Evolutionary conservation across 805 yeast species (phyloP).

Genomic region (Komagataella pastoris): DNA sequence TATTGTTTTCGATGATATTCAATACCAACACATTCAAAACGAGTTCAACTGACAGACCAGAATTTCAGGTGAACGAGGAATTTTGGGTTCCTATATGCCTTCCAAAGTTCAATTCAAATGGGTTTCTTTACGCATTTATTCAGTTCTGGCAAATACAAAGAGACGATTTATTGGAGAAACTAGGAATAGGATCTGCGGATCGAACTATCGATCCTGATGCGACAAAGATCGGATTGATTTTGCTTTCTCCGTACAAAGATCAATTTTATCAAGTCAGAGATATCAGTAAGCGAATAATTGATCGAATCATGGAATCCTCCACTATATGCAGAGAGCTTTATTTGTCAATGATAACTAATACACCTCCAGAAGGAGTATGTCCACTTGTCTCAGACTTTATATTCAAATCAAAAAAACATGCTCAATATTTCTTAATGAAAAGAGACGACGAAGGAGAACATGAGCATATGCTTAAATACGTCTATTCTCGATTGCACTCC

Average conservation of each 20-base stretch:
- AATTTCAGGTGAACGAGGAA: constrained; percentile 37
- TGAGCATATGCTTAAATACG: not conserved
- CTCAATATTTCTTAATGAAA: constrained; percentile 36
- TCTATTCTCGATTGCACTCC: not conserved
- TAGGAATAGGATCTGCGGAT: not conserved
- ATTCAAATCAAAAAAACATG: constrained; percentile 54
- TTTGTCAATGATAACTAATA: constrained; percentile 9
- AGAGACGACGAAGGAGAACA: not conserved
- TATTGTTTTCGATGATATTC: constrained; percentile 59
- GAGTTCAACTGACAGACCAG: not conserved
- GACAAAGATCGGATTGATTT: constrained; percentile 24
- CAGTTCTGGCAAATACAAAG: constrained; percentile 35
- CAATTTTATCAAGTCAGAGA: constrained; percentile 66
- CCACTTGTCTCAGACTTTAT: constrained; percentile 58
- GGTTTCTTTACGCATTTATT: constrained; percentile 76
- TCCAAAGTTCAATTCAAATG: constrained; percentile 80
- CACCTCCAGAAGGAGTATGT: not conserved
- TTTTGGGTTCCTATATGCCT: constrained; percentile 91
- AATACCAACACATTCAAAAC: constrained; percentile 37
- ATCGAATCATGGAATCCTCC: constrained; percentile 23
- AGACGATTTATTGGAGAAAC: constrained; percentile 7
- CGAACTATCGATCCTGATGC: constrained; percentile 8
- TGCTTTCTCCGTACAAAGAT: constrained; percentile 62
- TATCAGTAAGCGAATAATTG: constrained; percentile 38
- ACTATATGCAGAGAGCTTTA: constrained; percentile 16